phyloP scores from a whole-genome alignment of 2,329 filamentous ascomycete genomes.

The Cordyceps javanica region DNA sequence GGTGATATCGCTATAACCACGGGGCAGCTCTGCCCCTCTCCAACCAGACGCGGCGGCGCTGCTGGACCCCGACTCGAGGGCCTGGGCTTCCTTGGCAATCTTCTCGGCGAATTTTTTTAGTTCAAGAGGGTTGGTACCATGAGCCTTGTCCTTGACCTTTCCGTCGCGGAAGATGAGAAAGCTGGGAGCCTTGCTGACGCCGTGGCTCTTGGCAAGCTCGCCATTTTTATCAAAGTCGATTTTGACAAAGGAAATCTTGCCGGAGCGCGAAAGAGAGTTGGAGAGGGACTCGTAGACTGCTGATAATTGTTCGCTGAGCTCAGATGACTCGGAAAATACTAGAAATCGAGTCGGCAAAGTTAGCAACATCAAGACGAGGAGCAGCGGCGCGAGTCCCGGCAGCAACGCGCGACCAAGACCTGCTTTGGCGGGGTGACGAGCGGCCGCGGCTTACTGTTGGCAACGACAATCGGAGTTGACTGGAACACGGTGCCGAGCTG shows the following conservation, averaged over 20 bases:
- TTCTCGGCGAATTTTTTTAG: constrained; percentile 67
- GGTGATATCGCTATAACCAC: constrained; percentile 78
- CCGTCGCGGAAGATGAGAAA: constrained; percentile 82
- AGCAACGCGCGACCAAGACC: constrained; percentile 12
- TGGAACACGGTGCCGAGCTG: constrained; percentile 65
- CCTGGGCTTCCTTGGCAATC: constrained; percentile 59
- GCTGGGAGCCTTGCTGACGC: constrained; percentile 75
- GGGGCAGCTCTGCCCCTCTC: constrained; percentile 68
- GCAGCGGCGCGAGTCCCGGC: not conserved
- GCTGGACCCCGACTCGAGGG: constrained; percentile 38
- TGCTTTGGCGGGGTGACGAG: constrained; percentile 13
- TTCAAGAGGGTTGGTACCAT: constrained; percentile 66
- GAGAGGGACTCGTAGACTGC: constrained; percentile 78
- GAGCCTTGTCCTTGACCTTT: constrained; percentile 59
- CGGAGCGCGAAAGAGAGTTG: constrained; percentile 60
- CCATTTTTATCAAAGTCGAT: constrained; percentile 75
- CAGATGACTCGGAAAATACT: constrained; percentile 89
- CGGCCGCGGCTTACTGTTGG: constrained; percentile 67
- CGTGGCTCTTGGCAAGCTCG: constrained; percentile 67
- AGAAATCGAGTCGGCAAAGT: constrained; percentile 6
- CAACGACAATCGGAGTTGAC: constrained; percentile 72
- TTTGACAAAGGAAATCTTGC: constrained; percentile 76
- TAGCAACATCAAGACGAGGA: not conserved
- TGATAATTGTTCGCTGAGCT: constrained; percentile 75
- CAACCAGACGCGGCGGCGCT: constrained; percentile 43